Evolutionary conservation across 805 yeast genomes (phyloP), one percentile per base, ranked within the genome.

Genomic region (Candida adriatica): DNA sequence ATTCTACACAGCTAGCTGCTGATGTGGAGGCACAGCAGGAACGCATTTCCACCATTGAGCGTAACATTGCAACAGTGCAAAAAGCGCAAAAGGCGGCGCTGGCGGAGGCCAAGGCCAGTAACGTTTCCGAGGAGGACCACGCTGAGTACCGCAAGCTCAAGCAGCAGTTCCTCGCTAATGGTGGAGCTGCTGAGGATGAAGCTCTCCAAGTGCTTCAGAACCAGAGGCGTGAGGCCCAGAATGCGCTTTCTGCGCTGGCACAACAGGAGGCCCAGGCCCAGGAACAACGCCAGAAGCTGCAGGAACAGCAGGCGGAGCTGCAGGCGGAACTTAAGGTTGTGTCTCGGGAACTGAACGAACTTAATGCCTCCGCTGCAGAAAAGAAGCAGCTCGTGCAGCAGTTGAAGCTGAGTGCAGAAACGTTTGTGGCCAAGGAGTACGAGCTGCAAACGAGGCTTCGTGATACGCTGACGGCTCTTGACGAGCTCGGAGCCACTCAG

Each of bases 401-500:
- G 5, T 23, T 55, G 41, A 50, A 75, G 57, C 37, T 62, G 39
- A 37, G 57, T 37, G 44, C 61, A 51, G 56, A 67, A 53, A 56
- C 58, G 11, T 51, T 57, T 17, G 39, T 49, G 56, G 51, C 56
- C 20, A 65, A 71, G 40, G 90, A 79, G 46, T 61, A 64, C 22
- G 77, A 75, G 35, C 48, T 83, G n/a, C 80, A 78, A 40, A 61
- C 76, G 6, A 71, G 74, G 38, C 60, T 88, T 36, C 70, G 76
- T 41, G 79, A 73, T 19, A 66, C 75, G 1, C 60, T 82, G 18
- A 42, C 70, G 2, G 70, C 70, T 43, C 60, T 90, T 27, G 81
- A 81, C 38, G 94, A 83, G 33, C 58, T 84, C 22, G 75, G 75
- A 30, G 87, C 95, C 1, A 74, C 68, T 36, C 81, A 78, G 53